Conservation (phyloP, 768 basidiomycete genomes). For the Crucibulum laeve region DNA sequence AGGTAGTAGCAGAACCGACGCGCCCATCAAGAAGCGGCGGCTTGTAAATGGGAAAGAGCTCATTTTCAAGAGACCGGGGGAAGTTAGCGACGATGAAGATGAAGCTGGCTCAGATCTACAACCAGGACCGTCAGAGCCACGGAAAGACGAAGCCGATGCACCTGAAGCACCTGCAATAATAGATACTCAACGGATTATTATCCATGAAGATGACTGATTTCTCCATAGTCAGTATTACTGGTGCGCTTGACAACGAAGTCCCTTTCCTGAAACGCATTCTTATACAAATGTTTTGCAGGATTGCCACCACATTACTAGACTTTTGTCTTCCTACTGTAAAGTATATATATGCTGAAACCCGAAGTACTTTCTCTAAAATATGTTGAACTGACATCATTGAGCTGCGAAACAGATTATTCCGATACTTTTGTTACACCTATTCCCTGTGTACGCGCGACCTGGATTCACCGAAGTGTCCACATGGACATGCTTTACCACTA, state of each 20-base stretch:
- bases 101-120: conserved; percentile 15
- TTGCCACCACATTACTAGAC: too few species aligned
- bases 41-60: conserved; percentile 77
- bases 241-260: not conserved
- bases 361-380: too few species aligned
- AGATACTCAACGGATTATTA: conserved; percentile 34
- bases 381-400: too few species aligned
- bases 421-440: too few species aligned
- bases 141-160: not conserved
- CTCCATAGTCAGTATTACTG: not conserved
- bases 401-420: too few species aligned
- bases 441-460: too few species aligned
- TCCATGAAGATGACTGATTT: conserved; percentile 48
- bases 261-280: too few species aligned
- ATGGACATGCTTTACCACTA: too few species aligned
- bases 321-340: too few species aligned
- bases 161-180: conserved; percentile 17
- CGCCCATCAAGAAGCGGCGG: conserved; percentile 73
- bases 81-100: conserved; percentile 31
- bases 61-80: conserved; percentile 41
- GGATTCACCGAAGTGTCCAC: too few species aligned
- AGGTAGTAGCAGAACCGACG: conserved; percentile 21
- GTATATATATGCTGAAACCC: too few species aligned
- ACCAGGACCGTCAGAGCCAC: not conserved
- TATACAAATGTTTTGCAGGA: too few species aligned